Evolutionary conservation across 805 yeast species (phyloP), one percentile per base, ranked within the genome.

Genomic region (Isabelozyma pseudorhagii): DNA sequence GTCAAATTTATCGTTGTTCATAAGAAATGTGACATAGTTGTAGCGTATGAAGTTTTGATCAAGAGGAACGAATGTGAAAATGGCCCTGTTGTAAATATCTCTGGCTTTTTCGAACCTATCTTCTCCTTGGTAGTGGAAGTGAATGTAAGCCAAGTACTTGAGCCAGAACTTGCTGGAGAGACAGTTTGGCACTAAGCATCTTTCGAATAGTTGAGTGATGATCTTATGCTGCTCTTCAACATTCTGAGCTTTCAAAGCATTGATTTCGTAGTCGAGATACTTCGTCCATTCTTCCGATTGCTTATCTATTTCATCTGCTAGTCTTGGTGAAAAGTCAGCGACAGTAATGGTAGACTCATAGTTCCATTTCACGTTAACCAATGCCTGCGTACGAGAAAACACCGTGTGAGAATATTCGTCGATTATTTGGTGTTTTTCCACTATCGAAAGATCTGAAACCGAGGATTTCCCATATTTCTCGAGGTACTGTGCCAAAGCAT

Each of bases 101-200:
- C 78, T 66, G 21, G 77, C 66, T 10, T 61, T 60, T 2, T 66
- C 71, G 29, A 63, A 56, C 29, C 50, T 54, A 14, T 44, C 52
- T 8, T 44, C 42, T 0, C 64, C 64, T 4, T 58, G 59, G 38
- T 42, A 28, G 38, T 42, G 36, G 3, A 60, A 55, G 3, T 57
- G 47, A 25, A 81, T 58, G 78, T 84, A 90, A 3, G 78, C 67
- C 7, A 81, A 50, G 61, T 87, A 92, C 48, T 77, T 77, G 14
- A 82, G 59, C 98, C 98, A 93, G 15, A 89, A 62, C 13, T 70
- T 71, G 31, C 81, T 82, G 44, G 77, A 71, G 17, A 68, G 67
- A 40, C 91, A 87, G 46, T 84, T 78, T 0, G 96, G 89, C 1
- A 88, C 70, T 9, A 93, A 67, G 14, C 89, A 81, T 49, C 97